A percentile compares a stretch with the other conserved stretches of the same genome.
Conservation (phyloP, 2,329 filamentous ascomycete genomes). For the Fusarium redolens region DNA sequence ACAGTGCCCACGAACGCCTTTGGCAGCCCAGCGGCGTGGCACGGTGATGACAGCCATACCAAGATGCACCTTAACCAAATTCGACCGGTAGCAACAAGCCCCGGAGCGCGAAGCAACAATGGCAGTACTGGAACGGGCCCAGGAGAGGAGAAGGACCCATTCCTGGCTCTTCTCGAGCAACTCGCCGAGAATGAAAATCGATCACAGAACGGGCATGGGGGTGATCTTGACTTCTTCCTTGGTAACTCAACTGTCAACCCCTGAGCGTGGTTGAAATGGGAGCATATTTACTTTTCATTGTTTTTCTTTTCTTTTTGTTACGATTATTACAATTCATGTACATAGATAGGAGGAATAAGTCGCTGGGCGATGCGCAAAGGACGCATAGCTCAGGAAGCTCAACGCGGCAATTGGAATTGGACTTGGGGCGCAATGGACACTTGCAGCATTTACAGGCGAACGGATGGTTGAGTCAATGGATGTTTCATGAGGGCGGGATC, state of each 20-base stretch:
- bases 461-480: constrained; percentile 11
- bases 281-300: neutral
- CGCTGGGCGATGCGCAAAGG: constrained; percentile 4
- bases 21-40: constrained; percentile 64
- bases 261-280: constrained; percentile 1
- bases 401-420: neutral
- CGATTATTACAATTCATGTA: neutral
- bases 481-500: constrained; percentile 30
- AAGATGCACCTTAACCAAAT: constrained; percentile 38
- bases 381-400: constrained; percentile 2
- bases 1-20: constrained; percentile 64
- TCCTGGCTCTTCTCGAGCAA: constrained; percentile 82
- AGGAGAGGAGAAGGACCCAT: constrained; percentile 81
- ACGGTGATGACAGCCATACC: constrained; percentile 52
- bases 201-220: constrained; percentile 70
- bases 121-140: constrained; percentile 61
- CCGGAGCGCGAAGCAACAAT: constrained; percentile 61
- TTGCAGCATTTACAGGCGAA: constrained; percentile 40
- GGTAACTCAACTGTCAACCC: constrained; percentile 40
- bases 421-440: constrained; percentile 18
- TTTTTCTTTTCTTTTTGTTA: neutral
- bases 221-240: constrained; percentile 83
- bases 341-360: neutral
- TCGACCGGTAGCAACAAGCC: constrained; percentile 49
- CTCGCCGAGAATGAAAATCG: constrained; percentile 82